Conservation (phyloP, 1,139 yeast genomes). For the Yamadazyma siamensis region DNA sequence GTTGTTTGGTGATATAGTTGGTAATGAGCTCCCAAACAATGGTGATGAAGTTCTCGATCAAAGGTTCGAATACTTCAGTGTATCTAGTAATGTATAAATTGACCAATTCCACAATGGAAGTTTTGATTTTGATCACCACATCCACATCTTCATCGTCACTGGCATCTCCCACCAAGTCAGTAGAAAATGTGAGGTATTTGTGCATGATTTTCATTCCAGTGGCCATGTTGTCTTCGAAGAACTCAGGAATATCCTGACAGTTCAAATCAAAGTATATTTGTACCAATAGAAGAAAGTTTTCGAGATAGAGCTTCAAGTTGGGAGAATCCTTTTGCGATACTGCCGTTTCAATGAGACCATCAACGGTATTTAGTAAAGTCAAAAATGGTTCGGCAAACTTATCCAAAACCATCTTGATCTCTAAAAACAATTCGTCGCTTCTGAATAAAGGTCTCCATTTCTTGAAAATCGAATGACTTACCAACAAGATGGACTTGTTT, state of each 20-base stretch:
- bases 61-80: slow-evolving; percentile 81
- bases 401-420: slow-evolving; percentile 81
- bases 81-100: slow-evolving; percentile 87
- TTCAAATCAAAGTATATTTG: slow-evolving; percentile 90
- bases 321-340: slow-evolving; percentile 37
- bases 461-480: slow-evolving; percentile 92
- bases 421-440: slow-evolving; percentile 84
- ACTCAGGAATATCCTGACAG: slow-evolving; percentile 97
- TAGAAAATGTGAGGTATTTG: slow-evolving; percentile 66
- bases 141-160: slow-evolving; percentile 74
- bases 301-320: slow-evolving; percentile 55
- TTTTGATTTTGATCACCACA: slow-evolving; percentile 67
- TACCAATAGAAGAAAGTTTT: slow-evolving; percentile 65
- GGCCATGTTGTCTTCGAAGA: slow-evolving; percentile 86
- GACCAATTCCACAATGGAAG: slow-evolving; percentile 80
- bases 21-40: slow-evolving; percentile 79
- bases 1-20: slow-evolving; percentile 57
- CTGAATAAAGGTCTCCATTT: slow-evolving; percentile 96
- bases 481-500: slow-evolving; percentile 83
- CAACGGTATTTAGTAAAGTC: slow-evolving; percentile 62
- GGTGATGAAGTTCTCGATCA: slow-evolving; percentile 75
- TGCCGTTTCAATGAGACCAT: slow-evolving; percentile 55
- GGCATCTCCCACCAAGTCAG: slow-evolving; percentile 51
- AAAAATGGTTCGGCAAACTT: slow-evolving; percentile 84
- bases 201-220: slow-evolving; percentile 79